Evolutionary conservation across 345 rosid species (phyloP).

Genomic region (Hevea brasiliensis): DNA sequence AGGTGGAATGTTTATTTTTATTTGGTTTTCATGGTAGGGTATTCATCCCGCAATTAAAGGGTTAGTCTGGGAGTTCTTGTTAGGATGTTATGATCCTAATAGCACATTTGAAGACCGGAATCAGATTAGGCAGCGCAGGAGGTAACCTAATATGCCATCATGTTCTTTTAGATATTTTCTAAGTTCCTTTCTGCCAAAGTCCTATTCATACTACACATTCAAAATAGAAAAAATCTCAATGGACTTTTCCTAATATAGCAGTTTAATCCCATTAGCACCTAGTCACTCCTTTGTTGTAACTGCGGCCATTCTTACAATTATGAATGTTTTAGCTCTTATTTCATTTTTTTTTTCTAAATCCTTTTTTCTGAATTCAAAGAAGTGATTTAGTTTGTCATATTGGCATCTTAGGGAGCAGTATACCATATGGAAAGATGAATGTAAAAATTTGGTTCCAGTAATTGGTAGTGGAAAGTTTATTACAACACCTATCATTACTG

Average conservation of each 20-base stretch:
- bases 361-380: slow-evolving; percentile 8
- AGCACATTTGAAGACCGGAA: slow-evolving; percentile 75
- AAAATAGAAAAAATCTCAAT: not conserved
- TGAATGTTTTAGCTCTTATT: slow-evolving; percentile 14
- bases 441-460: slow-evolving; percentile 73
- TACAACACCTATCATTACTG: slow-evolving; percentile 59
- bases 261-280: not conserved
- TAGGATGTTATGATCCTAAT: slow-evolving; percentile 94
- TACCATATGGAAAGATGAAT: slow-evolving; percentile 68
- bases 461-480: slow-evolving; percentile 75
- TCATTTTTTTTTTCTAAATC: not conserved
- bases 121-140: slow-evolving; percentile 58
- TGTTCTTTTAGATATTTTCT: not conserved
- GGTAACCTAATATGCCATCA: too few relatives aligned
- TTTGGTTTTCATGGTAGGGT: slow-evolving; percentile 54
- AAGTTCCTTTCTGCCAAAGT: not conserved
- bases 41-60: slow-evolving; percentile 95
- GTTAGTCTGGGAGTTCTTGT: slow-evolving; percentile 85
- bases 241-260: not conserved
- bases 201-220: not conserved
- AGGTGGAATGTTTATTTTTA: slow-evolving; percentile 10
- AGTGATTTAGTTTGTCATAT: slow-evolving; percentile 25
- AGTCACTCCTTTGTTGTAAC: not conserved
- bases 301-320: slow-evolving; percentile 2
- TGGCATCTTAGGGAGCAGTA: slow-evolving; percentile 71